Evolutionary conservation across 345 rosid genomes (phyloP).

Genomic region (Orychophragmus violaceus): DNA sequence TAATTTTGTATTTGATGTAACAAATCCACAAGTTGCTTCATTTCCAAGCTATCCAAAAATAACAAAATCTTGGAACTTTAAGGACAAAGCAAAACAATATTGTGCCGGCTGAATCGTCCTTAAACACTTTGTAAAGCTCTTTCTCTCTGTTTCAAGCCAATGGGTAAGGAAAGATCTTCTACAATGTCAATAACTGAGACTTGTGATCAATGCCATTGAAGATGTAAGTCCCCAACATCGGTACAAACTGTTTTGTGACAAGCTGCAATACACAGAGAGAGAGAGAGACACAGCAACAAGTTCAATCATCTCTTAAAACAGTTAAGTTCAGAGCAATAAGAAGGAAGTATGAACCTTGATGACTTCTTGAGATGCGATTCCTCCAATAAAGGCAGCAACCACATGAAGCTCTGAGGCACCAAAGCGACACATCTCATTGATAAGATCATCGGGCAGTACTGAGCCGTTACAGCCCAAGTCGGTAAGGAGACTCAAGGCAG

Average conservation of each 20-base stretch:
- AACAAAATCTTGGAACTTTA: not conserved
- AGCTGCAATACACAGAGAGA: slow-evolving; percentile 44
- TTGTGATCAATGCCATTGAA: slow-evolving; percentile 97
- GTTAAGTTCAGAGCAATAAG: not conserved
- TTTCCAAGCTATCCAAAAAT: slow-evolving; percentile 4
- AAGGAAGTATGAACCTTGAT: slow-evolving; percentile 55
- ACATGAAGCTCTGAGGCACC: slow-evolving; percentile 98
- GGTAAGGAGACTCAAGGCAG: slow-evolving; percentile 60
- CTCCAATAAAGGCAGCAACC: slow-evolving; percentile 88
- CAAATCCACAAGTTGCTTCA: slow-evolving; percentile 13
- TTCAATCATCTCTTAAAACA: not conserved
- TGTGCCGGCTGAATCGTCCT: not conserved
- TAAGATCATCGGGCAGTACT: slow-evolving; percentile 82
- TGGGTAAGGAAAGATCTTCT: slow-evolving; percentile 11
- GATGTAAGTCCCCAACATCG: slow-evolving; percentile 77
- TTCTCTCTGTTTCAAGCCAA: slow-evolving; percentile 15
- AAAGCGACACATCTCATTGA: slow-evolving; percentile 89
- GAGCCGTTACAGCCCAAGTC: slow-evolving; percentile 88
- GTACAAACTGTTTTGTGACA: slow-evolving; percentile 84
- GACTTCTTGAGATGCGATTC: slow-evolving; percentile 90
- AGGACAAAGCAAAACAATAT: not conserved
- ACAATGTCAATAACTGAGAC: slow-evolving; percentile 67
- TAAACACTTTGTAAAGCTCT: not conserved
- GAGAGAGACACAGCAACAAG: not conserved
- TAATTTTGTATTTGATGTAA: slow-evolving; percentile 7